Evolutionary conservation across 2,329 filamentous ascomycete species (phyloP), one percentile per base, ranked within the genome.

Genomic region (Cladorrhinum sp.): DNA sequence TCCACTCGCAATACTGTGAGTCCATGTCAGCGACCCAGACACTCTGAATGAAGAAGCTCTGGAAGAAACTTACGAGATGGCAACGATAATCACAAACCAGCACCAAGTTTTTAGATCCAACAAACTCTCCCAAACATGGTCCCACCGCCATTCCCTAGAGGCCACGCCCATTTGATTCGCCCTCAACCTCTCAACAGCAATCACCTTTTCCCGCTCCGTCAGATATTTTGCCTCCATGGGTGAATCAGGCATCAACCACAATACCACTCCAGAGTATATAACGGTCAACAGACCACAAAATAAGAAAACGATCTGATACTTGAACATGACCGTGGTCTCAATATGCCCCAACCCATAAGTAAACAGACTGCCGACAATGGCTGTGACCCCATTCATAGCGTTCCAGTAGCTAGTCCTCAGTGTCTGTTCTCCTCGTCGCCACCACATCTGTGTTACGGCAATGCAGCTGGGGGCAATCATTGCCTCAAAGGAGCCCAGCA

Each of bases 201-300:
- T 72, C 0, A 85, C 67, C 58, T 82, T 85, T 50, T 88, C 85
- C 13, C 81, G 75, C 3, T 81, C 77, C 0, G 73, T 76, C 1
- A 88, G 75, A 53, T 86, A 87, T 20, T 79, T 82, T 1, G 84
- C 79, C 22, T 82, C 78, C 67, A 86, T 80, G 0, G 86, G 86
- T 0, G 84, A 86, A 65, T 89, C 86, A 0, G 87, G 87, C 78
- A 89, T 85, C 55, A 81, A 80, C 18, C 80, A 58, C 71, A 84
- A 77, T 4, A 88, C 79, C 12, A 81, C 67, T 0, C 76, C 65
- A 1, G 81, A 77, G 61, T 81, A 83, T 1, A 77, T 71, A 5
- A 85, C 77, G 0, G 82, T 85, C 51, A 85, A 69, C 7, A 76
- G 65, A 1, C 81, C 81, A 56, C 77, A 79, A 65, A 79, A 77